phyloP scores from a whole-genome alignment of 2,329 filamentous ascomycete species.

The Sporothrix luriei region DNA sequence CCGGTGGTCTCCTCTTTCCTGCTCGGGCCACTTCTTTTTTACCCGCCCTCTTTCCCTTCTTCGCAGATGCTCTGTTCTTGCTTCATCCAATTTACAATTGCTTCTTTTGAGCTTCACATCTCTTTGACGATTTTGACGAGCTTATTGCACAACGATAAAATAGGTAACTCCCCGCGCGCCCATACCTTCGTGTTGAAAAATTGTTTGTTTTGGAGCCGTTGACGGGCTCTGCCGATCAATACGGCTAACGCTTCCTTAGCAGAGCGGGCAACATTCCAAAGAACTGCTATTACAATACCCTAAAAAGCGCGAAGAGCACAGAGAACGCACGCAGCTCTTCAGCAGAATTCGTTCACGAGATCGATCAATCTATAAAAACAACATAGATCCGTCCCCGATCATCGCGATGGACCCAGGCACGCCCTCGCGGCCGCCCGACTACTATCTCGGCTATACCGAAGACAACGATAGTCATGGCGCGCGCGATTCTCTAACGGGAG shows the following conservation, averaged over 20 bases:
- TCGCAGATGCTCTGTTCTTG: neutral
- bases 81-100: slow-evolving; percentile 8
- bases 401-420: slow-evolving; percentile 54
- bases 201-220: neutral
- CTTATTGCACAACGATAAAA: neutral
- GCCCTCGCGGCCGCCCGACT: slow-evolving; percentile 57
- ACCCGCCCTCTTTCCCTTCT: neutral
- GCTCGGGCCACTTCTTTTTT: slow-evolving; percentile 7
- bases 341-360: neutral
- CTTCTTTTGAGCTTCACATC: neutral
- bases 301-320: neutral
- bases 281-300: neutral
- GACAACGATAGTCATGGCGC: slow-evolving; percentile 56
- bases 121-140: neutral
- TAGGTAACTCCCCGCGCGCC: neutral
- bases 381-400: neutral
- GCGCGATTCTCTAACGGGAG: slow-evolving; percentile 49
- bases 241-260: neutral
- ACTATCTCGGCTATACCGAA: slow-evolving; percentile 61
- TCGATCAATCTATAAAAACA: neutral
- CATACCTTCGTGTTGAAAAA: neutral
- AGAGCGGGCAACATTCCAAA: slow-evolving; percentile 14
- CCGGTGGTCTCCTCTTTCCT: slow-evolving; percentile 8
- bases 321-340: neutral
- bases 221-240: slow-evolving; percentile 5